Evolutionary conservation across 164 flowering plant genomes (phyloP).

Genomic region (Cinnamomum chago): DNA sequence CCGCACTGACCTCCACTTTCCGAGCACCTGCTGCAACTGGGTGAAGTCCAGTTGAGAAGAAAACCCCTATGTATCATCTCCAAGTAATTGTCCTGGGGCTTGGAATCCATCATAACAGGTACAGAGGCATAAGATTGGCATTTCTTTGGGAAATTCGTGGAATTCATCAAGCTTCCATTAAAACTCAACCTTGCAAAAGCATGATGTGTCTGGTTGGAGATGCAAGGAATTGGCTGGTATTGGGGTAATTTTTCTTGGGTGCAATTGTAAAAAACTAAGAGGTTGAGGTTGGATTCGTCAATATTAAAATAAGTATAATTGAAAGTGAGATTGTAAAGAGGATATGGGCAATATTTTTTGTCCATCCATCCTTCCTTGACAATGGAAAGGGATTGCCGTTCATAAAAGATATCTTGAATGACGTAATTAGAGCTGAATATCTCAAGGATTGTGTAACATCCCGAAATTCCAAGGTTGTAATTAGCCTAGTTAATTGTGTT

Average conservation of each 20-base stretch:
- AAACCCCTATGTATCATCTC: constrained; percentile 39
- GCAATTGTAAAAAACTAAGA: constrained; percentile 47
- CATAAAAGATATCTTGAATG: constrained; percentile 36
- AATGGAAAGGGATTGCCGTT: constrained; percentile 27
- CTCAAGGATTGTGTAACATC: no score
- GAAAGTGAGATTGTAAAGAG: constrained; percentile 36
- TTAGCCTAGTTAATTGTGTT: no score
- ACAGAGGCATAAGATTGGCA: not conserved
- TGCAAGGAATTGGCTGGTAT: constrained; percentile 16
- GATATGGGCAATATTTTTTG: constrained; percentile 30
- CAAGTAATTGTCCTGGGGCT: constrained; percentile 5
- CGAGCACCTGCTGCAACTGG: constrained; percentile 37
- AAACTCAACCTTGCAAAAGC: constrained; percentile 34
- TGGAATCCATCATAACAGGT: not conserved
- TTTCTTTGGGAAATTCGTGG: not conserved
- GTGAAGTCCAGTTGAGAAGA: constrained; percentile 37
- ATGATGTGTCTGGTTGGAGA: constrained; percentile 10
- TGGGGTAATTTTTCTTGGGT: not conserved
- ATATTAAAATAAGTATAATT: constrained; percentile 22
- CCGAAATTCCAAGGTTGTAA: no score
- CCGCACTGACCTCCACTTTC: constrained; percentile 44
- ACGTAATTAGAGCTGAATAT: constrained; percentile 33
- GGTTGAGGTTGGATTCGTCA: constrained; percentile 10
- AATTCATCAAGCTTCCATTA: not conserved
- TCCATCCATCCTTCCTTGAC: constrained; percentile 19